Evolutionary conservation across 176 grass and related monocot species (phyloP), one percentile per base, ranked within the genome.

Genomic region (Alopecurus myosuroides): DNA sequence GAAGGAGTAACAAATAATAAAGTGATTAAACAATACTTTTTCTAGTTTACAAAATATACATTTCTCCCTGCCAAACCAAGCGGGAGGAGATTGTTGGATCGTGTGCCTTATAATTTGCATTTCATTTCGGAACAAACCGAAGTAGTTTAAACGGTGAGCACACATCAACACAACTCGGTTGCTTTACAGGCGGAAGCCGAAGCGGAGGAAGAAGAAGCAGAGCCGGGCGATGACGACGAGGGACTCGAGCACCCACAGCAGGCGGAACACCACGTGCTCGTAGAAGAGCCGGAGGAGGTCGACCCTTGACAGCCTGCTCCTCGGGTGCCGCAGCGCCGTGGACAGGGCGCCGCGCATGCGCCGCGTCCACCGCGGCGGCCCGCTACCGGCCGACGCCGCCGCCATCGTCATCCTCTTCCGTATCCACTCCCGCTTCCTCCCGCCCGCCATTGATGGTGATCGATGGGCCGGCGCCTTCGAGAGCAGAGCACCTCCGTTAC

Each of bases 151-250:
- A 19, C 17, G 25, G 8, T 8, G 10, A 6, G 11, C 66, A 28
- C 41, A 42, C 17, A 9, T n/a, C n/a, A 17, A 13, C 6, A 77
- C 52, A 37, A 18, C 41, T 37, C 55, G 13, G 25, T 2, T 57
- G 11, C 7, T 30, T 56, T 55, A 91, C 39, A 92, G 23, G 9
- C 82, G 74, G 74, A 88, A 92, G 0, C 90, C 86, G 31, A 92
- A 92, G 5, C 86, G 82, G 42, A 86, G 86, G 78, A 88, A 88
- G 90, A 92, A 92, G 86, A 83, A 92, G 73, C 86, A 92, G 78
- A 92, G 82, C 65, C 14, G 85, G 44, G 83, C 9, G 65, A 92
- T 70, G 73, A 92, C 83, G 78, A 92, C 25, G 82, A 86, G 33
- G 56, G 82, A 78, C 73, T 92, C 86, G 45, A 92, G 31, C 56